Conservation (phyloP, 306 rosid genomes). For the Senna siamea region DNA sequence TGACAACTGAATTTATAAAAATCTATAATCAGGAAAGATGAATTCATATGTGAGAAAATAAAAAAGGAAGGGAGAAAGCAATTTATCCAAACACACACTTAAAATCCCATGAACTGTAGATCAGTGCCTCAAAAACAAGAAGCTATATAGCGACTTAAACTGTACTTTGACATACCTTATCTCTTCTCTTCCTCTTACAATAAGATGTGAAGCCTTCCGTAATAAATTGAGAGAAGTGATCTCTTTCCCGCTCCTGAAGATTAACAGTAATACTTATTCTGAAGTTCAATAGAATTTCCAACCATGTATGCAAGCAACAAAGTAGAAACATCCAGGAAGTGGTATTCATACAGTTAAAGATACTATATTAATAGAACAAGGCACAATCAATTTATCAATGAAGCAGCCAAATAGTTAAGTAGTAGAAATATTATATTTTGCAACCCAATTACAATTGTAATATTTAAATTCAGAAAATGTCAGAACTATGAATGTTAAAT, state of each 20-base stretch:
- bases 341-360: constrained; percentile 6
- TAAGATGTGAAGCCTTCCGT: constrained; percentile 94
- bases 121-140: constrained; percentile 2
- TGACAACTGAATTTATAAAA: background rate
- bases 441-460: background rate
- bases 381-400: constrained; percentile 9
- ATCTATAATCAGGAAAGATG: background rate
- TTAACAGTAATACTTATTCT: background rate
- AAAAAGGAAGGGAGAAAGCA: constrained; percentile 17
- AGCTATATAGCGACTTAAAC: constrained; percentile 21
- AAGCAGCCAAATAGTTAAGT: constrained; percentile 12
- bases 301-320: constrained; percentile 8
- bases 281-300: constrained; percentile 2
- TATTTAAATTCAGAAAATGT: background rate
- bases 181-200: constrained; percentile 98
- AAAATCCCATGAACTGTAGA: background rate
- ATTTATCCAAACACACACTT: constrained; percentile 12
- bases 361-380: background rate
- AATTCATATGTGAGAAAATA: background rate
- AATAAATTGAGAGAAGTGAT: constrained; percentile 87
- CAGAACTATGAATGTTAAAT: background rate
- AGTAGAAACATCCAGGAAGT: constrained; percentile 8
- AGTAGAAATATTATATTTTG: constrained; percentile 12
- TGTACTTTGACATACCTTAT: constrained; percentile 64
- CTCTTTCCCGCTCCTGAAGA: constrained; percentile 87